Percentiles rank a stretch among this genome's conserved stretches.
These are phyloP conservation scores for Euryodendron excelsum DNA, from an alignment of 148 eudicot species.

Conservation along the genomic window DNA sequence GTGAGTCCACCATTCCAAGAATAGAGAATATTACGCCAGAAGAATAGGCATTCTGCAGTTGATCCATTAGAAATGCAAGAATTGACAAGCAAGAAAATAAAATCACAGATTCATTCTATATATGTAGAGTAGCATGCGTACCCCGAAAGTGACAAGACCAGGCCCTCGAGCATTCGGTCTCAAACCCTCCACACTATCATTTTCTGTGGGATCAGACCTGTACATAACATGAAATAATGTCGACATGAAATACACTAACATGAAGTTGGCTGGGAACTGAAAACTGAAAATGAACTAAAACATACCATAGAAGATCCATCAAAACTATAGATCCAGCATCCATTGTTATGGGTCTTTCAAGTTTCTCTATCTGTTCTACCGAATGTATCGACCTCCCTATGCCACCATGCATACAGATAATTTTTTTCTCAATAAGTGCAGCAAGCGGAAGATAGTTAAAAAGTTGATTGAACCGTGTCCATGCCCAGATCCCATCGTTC, in stretches of 20 bases:
- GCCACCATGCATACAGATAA: slow-evolving; percentile 99
- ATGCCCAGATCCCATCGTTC: slow-evolving; percentile 96
- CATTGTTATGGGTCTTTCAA: slow-evolving; percentile 96
- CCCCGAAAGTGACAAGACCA: slow-evolving; percentile 97
- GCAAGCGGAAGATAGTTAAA: slow-evolving; percentile 95
- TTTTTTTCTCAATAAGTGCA: slow-evolving; percentile 92
- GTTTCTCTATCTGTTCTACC: slow-evolving; percentile 93
- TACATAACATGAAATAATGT: slow-evolving; percentile 17
- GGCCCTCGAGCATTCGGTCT: slow-evolving; percentile 98
- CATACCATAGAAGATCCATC: slow-evolving; percentile 95
- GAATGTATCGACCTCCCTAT: slow-evolving; percentile 91
- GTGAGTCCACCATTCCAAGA: not conserved
- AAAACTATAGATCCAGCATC: slow-evolving; percentile 92
- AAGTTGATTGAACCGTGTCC: slow-evolving; percentile 95
- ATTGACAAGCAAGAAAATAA: not conserved
- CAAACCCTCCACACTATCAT: slow-evolving; percentile 91
- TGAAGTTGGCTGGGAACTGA: not conserved
- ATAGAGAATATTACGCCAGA: not conserved
- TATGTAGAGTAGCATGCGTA: slow-evolving; percentile 31
- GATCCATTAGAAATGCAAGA: not conserved
- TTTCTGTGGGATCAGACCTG: slow-evolving; percentile 99
- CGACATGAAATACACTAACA: not conserved
- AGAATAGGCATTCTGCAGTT: no score
- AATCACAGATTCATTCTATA: not conserved
- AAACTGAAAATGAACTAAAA: slow-evolving; percentile 1